Conservation (phyloP, 1,284 basidiomycete species). For the Malassezia japonica region DNA sequence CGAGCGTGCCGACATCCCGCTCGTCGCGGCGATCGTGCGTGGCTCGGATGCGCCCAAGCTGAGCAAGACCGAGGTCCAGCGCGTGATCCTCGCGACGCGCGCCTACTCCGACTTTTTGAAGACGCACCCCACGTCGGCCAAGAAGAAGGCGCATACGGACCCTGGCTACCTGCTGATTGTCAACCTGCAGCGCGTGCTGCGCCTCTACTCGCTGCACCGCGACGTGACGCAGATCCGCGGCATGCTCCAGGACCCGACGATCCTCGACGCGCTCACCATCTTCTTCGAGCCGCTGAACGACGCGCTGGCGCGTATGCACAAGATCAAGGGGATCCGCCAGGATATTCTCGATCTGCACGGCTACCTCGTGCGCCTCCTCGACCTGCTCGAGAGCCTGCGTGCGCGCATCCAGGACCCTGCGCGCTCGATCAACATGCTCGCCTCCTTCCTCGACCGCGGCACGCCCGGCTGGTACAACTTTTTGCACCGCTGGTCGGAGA, state of each 20-base stretch:
- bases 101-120: constrained; percentile 34
- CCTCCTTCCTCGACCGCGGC: constrained; percentile 37
- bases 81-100: constrained; percentile 35
- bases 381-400: constrained; percentile 34
- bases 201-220: constrained; percentile 36
- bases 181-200: constrained; percentile 34
- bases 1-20: constrained; percentile 32
- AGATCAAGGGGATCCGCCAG: constrained; percentile 26
- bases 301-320: constrained; percentile 31
- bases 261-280: constrained; percentile 26
- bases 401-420: constrained; percentile 39
- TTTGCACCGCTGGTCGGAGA: constrained; percentile 24
- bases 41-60: constrained; percentile 41
- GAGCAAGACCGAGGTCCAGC: constrained; percentile 37
- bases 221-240: constrained; percentile 42
- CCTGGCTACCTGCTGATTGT: constrained; percentile 32
- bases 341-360: constrained; percentile 23
- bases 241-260: constrained; percentile 33
- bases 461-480: constrained; percentile 31
- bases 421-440: constrained; percentile 32
- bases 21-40: constrained; percentile 43
- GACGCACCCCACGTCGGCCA: constrained; percentile 24
- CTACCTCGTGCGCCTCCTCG: constrained; percentile 28
- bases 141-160: constrained; percentile 33
- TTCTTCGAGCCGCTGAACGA: constrained; percentile 38